Base-by-base conservation (phyloP, 192 early-diverging fungal genomes). In the Mortierella claussenii region DNA sequence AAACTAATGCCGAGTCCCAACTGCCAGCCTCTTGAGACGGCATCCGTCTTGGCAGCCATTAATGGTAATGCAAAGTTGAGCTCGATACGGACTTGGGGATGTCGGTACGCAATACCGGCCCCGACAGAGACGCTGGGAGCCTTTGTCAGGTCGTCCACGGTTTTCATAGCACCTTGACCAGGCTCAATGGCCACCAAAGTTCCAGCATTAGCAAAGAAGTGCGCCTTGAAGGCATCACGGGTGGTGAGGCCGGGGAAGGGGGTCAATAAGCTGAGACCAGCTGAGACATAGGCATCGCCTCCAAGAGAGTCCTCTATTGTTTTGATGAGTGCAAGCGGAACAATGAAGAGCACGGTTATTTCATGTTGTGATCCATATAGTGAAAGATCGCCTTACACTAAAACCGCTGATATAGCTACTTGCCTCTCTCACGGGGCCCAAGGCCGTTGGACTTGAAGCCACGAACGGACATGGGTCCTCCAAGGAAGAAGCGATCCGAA, bases 141-240 rank as follows among this genome's bases (percentile, higher is more conserved):
- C 27, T 76, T 62, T 12, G 83, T 66, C 53, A 92, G 78, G 31
- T 82, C 71, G 26, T 63, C 48, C 18, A 85, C 20, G 36, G 80
- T 76, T 58, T 80, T 50, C 54, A 45, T 13, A 9, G 68, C 57
- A 32, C 27, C 49, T 46, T 62, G 61, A 18, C 55, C 70, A 27
- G 69, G 75, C 55, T 85, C 64, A 48, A 94, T 64, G 24, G 79
- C 75, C 17, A 89, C 82, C 37, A 91, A 78, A 32, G 88, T 86
- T 20, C 97, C 97, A 1, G 90, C 95, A 63, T 99, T 99, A 15
- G 91, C 85, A 84, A 95, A 99, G 42, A 91, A 56, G 71, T 99
- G 97, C 1, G 88, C 90, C 60, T 88, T 89, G 26, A 99, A 79
- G 5, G 91, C 88, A 21, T 89, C 74, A 11, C 58, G 71, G 37